Conservation (phyloP, 441 rosid genomes). For the Adansonia gregorii region DNA sequence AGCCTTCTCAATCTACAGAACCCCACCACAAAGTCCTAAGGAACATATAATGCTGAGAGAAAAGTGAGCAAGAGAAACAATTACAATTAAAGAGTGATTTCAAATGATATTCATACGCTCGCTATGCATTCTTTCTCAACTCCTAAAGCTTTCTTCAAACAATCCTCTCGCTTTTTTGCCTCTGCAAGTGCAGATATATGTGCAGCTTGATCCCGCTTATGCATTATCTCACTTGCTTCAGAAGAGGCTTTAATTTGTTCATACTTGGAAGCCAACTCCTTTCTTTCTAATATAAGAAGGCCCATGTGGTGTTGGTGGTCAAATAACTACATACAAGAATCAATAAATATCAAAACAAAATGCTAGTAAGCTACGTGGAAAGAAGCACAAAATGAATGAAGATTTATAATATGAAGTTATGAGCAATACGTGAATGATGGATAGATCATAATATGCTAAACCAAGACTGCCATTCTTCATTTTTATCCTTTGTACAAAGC, state of each 20-base stretch:
- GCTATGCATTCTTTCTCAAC: slow-evolving; percentile 81
- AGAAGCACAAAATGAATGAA: slow-evolving; percentile 17
- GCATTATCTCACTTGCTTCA: slow-evolving; percentile 62
- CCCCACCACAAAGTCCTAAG: slow-evolving; percentile 26
- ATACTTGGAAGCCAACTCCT: slow-evolving; percentile 55
- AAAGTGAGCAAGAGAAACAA: slow-evolving; percentile 7
- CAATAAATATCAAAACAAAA: not conserved
- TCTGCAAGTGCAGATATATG: slow-evolving; percentile 67
- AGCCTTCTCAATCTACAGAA: slow-evolving; percentile 78
- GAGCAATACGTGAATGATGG: not conserved
- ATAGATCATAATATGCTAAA: slow-evolving; percentile 8
- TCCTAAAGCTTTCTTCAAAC: slow-evolving; percentile 79
- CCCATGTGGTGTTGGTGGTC: slow-evolving; percentile 98
- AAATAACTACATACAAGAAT: slow-evolving; percentile 55
- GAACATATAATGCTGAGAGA: slow-evolving; percentile 13
- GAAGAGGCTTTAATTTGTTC: slow-evolving; percentile 71
- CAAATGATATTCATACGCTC: slow-evolving; percentile 58
- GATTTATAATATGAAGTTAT: not conserved
- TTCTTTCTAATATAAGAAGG: slow-evolving; percentile 78
- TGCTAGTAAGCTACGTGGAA: not conserved
- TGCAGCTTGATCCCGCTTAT: slow-evolving; percentile 66
- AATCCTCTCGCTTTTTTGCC: slow-evolving; percentile 79
- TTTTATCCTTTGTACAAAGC: not conserved
- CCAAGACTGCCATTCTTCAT: slow-evolving; percentile 2
- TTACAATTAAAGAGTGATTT: slow-evolving; percentile 18